Conservation (phyloP, 805 yeast genomes). For the Lipomyces chichibuensis region DNA sequence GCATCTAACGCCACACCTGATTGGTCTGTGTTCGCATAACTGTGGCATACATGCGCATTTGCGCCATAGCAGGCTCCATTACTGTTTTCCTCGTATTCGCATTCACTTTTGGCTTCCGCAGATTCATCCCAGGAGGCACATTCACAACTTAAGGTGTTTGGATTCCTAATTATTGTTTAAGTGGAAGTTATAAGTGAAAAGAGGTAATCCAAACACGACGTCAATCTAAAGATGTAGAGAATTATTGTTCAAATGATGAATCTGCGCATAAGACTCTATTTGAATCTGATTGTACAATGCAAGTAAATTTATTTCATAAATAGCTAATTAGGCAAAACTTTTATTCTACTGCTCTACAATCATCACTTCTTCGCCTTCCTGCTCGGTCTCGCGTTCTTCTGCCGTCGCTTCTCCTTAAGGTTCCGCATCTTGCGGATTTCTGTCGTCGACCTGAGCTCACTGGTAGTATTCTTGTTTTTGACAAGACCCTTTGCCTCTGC, state of each 20-base stretch:
- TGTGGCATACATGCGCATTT: not conserved
- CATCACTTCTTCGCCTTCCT: conserved; percentile 42
- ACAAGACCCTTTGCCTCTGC: conserved; percentile 75
- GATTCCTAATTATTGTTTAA: too few species aligned
- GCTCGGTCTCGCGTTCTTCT: conserved; percentile 82
- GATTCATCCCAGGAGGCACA: too few species aligned
- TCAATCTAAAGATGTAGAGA: too few species aligned
- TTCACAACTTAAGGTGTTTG: too few species aligned
- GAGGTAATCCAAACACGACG: too few species aligned
- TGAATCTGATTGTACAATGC: not conserved
- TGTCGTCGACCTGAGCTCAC: conserved; percentile 69
- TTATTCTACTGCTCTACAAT: not conserved
- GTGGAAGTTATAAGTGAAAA: too few species aligned
- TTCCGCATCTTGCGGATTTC: conserved; percentile 79
- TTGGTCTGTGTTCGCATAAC: not conserved
- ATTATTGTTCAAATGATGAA: not conserved
- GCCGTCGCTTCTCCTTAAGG: conserved; percentile 68
- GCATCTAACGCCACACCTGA: not conserved
- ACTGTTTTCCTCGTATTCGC: not conserved
- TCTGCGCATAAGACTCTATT: not conserved
- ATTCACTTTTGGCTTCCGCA: not conserved
- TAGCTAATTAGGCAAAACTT: not conserved
- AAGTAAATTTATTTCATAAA: not conserved
- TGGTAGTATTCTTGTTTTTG: conserved; percentile 44
- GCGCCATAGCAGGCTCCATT: not conserved